phyloP scores from a whole-genome alignment of 352 stramenopile genomes.

The Saprolegnia diclina region DNA sequence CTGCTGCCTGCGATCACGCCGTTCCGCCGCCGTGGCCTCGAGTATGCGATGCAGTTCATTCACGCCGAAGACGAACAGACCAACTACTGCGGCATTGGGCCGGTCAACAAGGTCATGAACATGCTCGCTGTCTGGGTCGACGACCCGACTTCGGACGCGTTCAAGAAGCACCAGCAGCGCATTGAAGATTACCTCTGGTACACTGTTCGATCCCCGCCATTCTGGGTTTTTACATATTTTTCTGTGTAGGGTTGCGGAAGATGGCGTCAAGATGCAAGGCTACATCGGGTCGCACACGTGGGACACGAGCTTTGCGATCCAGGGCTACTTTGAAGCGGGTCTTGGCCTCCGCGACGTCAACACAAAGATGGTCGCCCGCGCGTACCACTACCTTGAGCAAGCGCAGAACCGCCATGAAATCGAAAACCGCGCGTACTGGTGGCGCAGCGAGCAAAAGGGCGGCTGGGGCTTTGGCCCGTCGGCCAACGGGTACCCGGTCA shows the following conservation, averaged over 20 bases:
- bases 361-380: slow-evolving; percentile 29
- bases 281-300: slow-evolving; percentile 85
- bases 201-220: not conserved
- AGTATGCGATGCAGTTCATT: slow-evolving; percentile 77
- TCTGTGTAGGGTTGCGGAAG: slow-evolving; percentile 60
- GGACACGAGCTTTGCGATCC: slow-evolving; percentile 86
- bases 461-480: slow-evolving; percentile 88
- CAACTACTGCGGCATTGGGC: slow-evolving; percentile 89
- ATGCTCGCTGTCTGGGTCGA: slow-evolving; percentile 47
- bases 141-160: slow-evolving; percentile 31
- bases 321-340: slow-evolving; percentile 60
- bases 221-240: too few relatives aligned
- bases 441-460: slow-evolving; percentile 41
- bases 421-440: slow-evolving; percentile 61
- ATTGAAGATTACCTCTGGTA: slow-evolving; percentile 88
- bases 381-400: slow-evolving; percentile 70
- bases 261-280: slow-evolving; percentile 91
- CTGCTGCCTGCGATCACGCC: slow-evolving; percentile 22
- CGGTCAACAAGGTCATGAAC: slow-evolving; percentile 90
- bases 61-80: slow-evolving; percentile 85
- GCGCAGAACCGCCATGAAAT: slow-evolving; percentile 76
- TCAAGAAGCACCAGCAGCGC: slow-evolving; percentile 62
- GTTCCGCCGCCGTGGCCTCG: slow-evolving; percentile 41
- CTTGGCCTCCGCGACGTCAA: slow-evolving; percentile 17
- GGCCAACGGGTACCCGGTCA: slow-evolving; percentile 89